Conservation (phyloP, 78 protist genomes). For the Dictyostelium purpureum region DNA sequence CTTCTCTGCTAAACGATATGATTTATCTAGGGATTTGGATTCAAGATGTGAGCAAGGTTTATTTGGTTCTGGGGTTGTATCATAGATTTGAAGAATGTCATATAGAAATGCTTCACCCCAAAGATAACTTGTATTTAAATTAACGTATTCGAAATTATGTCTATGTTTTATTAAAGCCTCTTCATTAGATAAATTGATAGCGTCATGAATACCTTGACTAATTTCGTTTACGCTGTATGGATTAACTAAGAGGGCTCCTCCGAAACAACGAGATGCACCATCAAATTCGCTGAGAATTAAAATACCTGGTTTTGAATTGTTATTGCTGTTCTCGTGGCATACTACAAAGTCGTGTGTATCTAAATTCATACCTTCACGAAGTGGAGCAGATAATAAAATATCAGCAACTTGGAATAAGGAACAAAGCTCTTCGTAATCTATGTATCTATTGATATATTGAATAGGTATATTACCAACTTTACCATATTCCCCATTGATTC, state of each 20-base stretch:
- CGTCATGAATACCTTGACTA: constrained; percentile 6
- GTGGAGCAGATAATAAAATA: constrained; percentile 35
- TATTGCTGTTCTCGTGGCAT: background rate
- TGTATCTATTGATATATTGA: constrained; percentile 22
- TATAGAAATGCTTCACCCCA: constrained; percentile 61
- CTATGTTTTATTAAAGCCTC: constrained; percentile 11
- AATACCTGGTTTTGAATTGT: constrained; percentile 8
- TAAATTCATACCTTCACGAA: constrained; percentile 63
- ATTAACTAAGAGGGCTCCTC: constrained; percentile 40
- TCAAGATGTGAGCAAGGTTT: constrained; percentile 1
- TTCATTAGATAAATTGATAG: constrained; percentile 3
- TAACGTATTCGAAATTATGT: constrained; percentile 37
- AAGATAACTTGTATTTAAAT: constrained; percentile 30
- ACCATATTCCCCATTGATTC: constrained; percentile 75
- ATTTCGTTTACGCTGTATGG: constrained; percentile 51
- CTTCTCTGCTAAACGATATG: constrained; percentile 6
- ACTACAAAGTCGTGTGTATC: constrained; percentile 58
- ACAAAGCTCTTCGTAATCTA: constrained; percentile 51
- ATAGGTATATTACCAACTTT: constrained; percentile 32
- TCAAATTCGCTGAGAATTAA: constrained; percentile 62
- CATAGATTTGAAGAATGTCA: background rate
- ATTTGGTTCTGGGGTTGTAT: background rate
- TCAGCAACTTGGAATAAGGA: constrained; percentile 27
- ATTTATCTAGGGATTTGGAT: constrained; percentile 21
- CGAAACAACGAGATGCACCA: constrained; percentile 64